These are phyloP conservation scores for Ceratopteris richardii DNA, from an alignment of 75 land plant genomes.

Conservation along the genomic window DNA sequence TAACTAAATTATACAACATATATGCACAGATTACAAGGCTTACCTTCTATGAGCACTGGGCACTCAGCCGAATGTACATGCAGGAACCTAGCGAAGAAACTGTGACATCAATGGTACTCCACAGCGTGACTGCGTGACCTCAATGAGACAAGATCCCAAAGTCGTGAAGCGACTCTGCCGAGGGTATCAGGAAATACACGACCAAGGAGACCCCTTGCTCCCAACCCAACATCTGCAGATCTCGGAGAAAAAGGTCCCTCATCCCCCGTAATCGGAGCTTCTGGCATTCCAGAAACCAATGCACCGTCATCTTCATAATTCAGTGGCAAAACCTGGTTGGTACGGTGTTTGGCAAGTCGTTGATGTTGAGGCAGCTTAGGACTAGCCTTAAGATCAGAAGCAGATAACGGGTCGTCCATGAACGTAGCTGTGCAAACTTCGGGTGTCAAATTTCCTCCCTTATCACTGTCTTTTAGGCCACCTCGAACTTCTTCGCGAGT, in stretches of 20 bases:
- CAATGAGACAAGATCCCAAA: constrained; percentile 5
- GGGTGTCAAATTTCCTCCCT: too few relatives aligned
- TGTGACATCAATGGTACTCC: background rate
- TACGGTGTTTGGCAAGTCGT: background rate
- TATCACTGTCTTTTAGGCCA: too few relatives aligned
- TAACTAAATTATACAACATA: too few relatives aligned
- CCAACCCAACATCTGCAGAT: background rate
- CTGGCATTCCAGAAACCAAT: background rate
- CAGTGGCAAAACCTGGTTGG: background rate
- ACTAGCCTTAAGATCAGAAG: background rate
- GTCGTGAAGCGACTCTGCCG: background rate
- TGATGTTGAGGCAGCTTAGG: background rate
- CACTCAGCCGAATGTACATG: too few relatives aligned
- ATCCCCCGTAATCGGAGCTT: too few relatives aligned
- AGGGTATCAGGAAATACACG: constrained; percentile 1
- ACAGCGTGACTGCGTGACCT: background rate
- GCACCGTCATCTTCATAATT: background rate
- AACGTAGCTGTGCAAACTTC: too few relatives aligned
- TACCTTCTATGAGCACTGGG: too few relatives aligned
- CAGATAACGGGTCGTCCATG: background rate
- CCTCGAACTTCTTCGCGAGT: too few relatives aligned
- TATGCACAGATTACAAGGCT: too few relatives aligned
- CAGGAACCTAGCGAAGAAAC: too few relatives aligned
- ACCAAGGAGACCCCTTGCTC: background rate
- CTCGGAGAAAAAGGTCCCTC: too few relatives aligned